Percentiles rank a stretch among this genome's conserved stretches.
Evolutionary conservation across 805 yeast species (phyloP).

Genomic region (Saccharomyces jurei): DNA sequence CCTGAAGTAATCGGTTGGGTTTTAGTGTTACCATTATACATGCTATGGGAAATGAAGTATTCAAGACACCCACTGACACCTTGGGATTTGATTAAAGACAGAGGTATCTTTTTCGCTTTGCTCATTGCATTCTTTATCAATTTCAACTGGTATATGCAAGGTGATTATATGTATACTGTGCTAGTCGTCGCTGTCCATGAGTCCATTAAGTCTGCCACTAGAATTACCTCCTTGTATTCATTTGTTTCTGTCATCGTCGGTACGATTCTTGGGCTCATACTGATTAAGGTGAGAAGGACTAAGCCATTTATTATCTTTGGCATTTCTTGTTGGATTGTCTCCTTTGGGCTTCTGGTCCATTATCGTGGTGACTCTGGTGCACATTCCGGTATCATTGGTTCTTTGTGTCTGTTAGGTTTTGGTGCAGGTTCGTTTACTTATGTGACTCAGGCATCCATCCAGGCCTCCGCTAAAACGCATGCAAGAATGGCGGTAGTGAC

Average conservation of each 20-base stretch:
- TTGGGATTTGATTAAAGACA: constrained; percentile 43
- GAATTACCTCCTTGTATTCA: constrained; percentile 54
- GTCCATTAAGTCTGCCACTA: constrained; percentile 51
- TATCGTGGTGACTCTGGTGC: constrained; percentile 45
- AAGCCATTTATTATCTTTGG: constrained; percentile 59
- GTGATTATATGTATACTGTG: constrained; percentile 56
- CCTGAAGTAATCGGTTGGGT: constrained; percentile 53
- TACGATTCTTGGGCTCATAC: constrained; percentile 46
- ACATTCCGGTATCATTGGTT: constrained; percentile 54
- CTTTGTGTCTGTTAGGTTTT: constrained; percentile 55
- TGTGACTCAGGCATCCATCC: constrained; percentile 53
- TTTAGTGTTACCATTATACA: constrained; percentile 44
- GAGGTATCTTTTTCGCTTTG: constrained; percentile 61
- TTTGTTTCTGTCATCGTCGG: constrained; percentile 61
- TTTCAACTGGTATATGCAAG: constrained; percentile 57
- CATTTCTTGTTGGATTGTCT: constrained; percentile 45
- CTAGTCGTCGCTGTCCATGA: constrained; percentile 51
- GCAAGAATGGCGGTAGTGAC: constrained; percentile 57
- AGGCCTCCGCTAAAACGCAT: constrained; percentile 46
- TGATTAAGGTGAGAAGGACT: constrained; percentile 41
- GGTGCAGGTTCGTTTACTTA: constrained; percentile 71
- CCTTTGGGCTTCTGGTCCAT: constrained; percentile 51
- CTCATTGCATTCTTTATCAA: constrained; percentile 47
- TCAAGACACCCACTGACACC: constrained; percentile 54
- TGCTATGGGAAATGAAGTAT: constrained; percentile 48